Base-by-base conservation (phyloP, 2,329 filamentous ascomycete genomes). In the Fusarium praegraminearum region DNA sequence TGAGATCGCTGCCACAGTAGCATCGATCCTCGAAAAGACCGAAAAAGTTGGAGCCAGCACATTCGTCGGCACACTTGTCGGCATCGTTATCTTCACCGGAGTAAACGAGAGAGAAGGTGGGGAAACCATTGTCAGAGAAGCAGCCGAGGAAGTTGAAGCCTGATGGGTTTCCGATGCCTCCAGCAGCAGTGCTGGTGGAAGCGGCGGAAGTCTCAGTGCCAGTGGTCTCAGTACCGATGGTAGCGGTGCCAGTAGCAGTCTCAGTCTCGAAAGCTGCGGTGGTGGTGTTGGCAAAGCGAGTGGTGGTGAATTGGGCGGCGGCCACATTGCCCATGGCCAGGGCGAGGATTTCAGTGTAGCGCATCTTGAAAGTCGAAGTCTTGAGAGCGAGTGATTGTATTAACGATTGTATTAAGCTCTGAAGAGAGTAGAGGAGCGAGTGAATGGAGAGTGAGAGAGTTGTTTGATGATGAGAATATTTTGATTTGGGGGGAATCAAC, bases 291-390 rank as follows among this genome's bases (percentile, higher is more conserved):
- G 40, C 53, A 33, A 70, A 62, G 8, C 45, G 43, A 7, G 16
- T 24, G 13, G 64, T 63, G 41, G 11, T 43, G 50, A 68, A 57
- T 20, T 20, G 65, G 56, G 77, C 78, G 49, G 73, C 52, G 50
- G 62, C 76, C 61, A 76, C 43, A 45, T 76, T 74, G 71, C 72
- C 71, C 61, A 73, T 74, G 70, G 75, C 76, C 5, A 78, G 60
- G 66, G 75, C 74, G 40, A 76, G 62, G 32, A 78, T 38, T 41
- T 70, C 43, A 35, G 75, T 70, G 64, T 67, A 77, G 60, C 74
- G 77, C 78, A 79, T 79, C 16, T 64, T 75, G 70, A 56, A 44
- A 22, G 24, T 56, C 26, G n/a, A 35, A 32, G 44, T 66, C 5
- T 56, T 20, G 45, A 24, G 49, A 75, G 66, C 60, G 64, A 74